These are phyloP conservation scores for Botrytis fragariae DNA, from an alignment of 2,329 filamentous ascomycete species.

Conservation along the genomic window DNA sequence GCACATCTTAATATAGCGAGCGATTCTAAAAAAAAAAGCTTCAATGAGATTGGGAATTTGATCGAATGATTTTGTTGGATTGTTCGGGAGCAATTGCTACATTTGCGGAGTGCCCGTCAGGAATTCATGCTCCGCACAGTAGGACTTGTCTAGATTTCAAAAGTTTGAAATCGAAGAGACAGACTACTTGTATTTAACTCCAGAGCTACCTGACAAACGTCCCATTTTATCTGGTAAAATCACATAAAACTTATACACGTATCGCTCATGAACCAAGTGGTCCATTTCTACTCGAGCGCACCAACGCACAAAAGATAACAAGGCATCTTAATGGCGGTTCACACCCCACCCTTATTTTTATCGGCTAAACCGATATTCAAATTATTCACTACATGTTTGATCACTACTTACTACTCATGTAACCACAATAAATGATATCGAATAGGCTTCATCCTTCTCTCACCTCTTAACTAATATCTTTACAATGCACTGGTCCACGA, in stretches of 20 bases:
- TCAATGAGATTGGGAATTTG: background rate
- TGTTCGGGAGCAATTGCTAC: background rate
- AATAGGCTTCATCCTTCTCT: background rate
- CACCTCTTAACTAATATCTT: background rate
- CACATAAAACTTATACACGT: slow-evolving; percentile 15
- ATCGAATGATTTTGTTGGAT: background rate
- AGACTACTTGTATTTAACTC: background rate
- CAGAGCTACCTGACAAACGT: background rate
- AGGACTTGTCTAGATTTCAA: background rate
- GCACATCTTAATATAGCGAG: background rate
- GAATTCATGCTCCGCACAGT: background rate
- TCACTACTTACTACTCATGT: background rate
- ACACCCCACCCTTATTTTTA: slow-evolving; percentile 1
- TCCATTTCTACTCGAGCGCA: slow-evolving; percentile 4
- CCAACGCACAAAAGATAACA: slow-evolving; percentile 13
- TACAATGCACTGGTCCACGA: background rate
- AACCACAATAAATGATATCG: background rate
- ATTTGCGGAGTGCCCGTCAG: background rate
- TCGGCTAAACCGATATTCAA: slow-evolving; percentile 1
- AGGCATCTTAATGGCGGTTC: background rate
- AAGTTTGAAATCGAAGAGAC: slow-evolving; percentile 12
- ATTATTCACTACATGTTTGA: background rate
- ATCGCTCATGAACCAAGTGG: slow-evolving; percentile 12
- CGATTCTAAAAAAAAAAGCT: background rate
- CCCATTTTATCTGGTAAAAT: background rate